Evolutionary conservation across 164 flowering plant genomes (phyloP).

Genomic region (Magnolia officinalis): DNA sequence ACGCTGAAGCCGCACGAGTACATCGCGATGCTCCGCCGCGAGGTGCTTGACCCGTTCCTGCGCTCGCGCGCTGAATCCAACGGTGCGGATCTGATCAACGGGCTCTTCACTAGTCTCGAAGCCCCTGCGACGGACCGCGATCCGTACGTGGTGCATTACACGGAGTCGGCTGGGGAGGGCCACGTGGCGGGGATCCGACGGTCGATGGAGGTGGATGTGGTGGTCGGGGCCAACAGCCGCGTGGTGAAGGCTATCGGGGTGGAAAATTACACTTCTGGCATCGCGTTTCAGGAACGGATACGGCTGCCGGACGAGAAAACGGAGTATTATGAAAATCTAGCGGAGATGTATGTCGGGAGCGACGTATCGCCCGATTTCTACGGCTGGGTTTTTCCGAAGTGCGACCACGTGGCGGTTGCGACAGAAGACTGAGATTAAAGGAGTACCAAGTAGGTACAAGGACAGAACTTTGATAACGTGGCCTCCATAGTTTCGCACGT

Average conservation of each 20-base stretch:
- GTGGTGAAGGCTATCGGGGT: constrained; percentile 66
- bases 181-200: constrained; percentile 1
- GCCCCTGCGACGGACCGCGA: constrained; percentile 25
- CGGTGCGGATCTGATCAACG: constrained; percentile 32
- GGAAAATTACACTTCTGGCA: constrained; percentile 59
- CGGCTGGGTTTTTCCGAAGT: constrained; percentile 71
- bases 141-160: constrained; percentile 52
- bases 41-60: constrained; percentile 69
- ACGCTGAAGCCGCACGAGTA: constrained; percentile 53
- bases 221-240: constrained; percentile 63
- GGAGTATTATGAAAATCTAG: constrained; percentile 51
- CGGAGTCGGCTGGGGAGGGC: not conserved
- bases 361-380: constrained; percentile 72
- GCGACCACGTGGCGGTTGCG: constrained; percentile 85
- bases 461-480: no score
- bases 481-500: no score
- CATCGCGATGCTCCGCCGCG: constrained; percentile 74
- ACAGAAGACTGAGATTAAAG: constrained; percentile 51
- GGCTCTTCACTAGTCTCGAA: constrained; percentile 38
- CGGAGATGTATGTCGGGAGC: constrained; percentile 61
- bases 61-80: constrained; percentile 48
- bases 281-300: constrained; percentile 76
- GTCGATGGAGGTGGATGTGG: constrained; percentile 44
- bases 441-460: constrained; percentile 36
- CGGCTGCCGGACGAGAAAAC: constrained; percentile 57